Evolutionary conservation across 2,329 filamentous ascomycete genomes (phyloP).

Genomic region (Nakataea oryzae): DNA sequence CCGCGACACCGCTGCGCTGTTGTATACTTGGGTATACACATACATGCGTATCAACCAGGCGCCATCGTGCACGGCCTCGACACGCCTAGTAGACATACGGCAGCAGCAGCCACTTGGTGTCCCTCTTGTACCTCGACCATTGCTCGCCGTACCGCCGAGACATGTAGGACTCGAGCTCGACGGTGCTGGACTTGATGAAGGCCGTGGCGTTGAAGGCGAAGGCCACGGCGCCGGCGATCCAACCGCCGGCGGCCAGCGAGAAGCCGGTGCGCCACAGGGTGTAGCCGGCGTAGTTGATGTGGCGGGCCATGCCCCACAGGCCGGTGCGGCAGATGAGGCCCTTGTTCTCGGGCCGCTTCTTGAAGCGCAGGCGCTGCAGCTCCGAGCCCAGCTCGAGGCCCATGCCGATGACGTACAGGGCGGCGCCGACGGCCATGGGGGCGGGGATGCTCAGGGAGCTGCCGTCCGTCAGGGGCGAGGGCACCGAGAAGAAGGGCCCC

Average conservation of each 20-base stretch:
- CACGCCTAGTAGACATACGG: conserved; percentile 23
- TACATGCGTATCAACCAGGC: no score
- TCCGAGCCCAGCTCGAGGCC: conserved; percentile 44
- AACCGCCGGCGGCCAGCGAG: conserved; percentile 22
- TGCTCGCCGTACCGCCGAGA: conserved; percentile 22
- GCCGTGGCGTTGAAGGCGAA: conserved; percentile 18
- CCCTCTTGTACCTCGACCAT: conserved; percentile 25
- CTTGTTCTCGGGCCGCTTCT: conserved; percentile 22
- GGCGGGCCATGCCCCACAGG: conserved; percentile 26
- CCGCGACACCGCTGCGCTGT: no score
- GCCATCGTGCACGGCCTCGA: no score
- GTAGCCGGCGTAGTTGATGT: conserved; percentile 30
- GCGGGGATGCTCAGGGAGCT: conserved; percentile 16
- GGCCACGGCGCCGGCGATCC: conserved; percentile 20
- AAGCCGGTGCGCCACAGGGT: conserved; percentile 22
- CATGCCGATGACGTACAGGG: conserved; percentile 40
- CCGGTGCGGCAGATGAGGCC: conserved; percentile 26
- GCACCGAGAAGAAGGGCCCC: conserved; percentile 10
- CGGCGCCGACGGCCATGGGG: conserved; percentile 33
- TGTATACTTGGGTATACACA: no score
- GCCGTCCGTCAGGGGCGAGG: conserved; percentile 17
- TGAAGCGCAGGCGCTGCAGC: conserved; percentile 38
- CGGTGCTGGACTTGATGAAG: conserved; percentile 19
- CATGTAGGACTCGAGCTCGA: conserved; percentile 26
- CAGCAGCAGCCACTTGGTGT: conserved; percentile 24